Base-by-base conservation (phyloP, 441 rosid genomes). In the Euphorbia celastroides region DNA sequence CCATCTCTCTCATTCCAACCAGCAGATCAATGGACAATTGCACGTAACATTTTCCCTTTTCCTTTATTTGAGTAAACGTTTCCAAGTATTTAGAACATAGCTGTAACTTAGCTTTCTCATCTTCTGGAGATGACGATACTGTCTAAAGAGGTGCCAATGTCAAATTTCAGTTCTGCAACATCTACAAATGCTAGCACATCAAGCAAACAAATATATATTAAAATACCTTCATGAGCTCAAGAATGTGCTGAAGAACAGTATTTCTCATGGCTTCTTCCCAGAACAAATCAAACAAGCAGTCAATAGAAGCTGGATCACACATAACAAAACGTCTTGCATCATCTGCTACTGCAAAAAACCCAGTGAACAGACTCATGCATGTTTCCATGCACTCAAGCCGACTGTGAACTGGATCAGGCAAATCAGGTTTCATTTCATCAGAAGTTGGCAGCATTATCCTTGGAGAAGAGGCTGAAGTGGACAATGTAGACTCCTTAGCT, bases 41-140 rank as follows among this genome's bases (percentile, higher is more conserved):
- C 19, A 73, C 85, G 79, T 84, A 87, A 79, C 78, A 71, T 72
- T 79, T 88, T 71, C 81, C 98, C 71, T 78, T 84, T 75, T 95
- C 99, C 85, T 86, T 95, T 72, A 92, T 82, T 79, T 85, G 92
- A 77, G 99, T 86, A 77, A 95, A 95, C 36, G 89, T 88, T 78
- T 92, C 98, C 51, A 95, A 80, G 79, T 92, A 95, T 77, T 90
- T 92, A 52, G 99, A 92, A 75, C 98, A 95, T 57, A 88, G 74
- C 41, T 84, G 90, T 78, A 83, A 74, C 83, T 84, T 89, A 51
- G 90, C 92, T 67, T 81, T 85, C 63, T 78, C 84, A 72, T 86
- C 97, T 76, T 92, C 97, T 27, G 60, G 84, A 56, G 84, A 83
- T 69, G 69, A 61, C 9, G 95, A 85, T 67, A 46, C 76, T 44